Evolutionary conservation across 129 eudicot genomes (phyloP).

Genomic region (Saussurea involucrata): DNA sequence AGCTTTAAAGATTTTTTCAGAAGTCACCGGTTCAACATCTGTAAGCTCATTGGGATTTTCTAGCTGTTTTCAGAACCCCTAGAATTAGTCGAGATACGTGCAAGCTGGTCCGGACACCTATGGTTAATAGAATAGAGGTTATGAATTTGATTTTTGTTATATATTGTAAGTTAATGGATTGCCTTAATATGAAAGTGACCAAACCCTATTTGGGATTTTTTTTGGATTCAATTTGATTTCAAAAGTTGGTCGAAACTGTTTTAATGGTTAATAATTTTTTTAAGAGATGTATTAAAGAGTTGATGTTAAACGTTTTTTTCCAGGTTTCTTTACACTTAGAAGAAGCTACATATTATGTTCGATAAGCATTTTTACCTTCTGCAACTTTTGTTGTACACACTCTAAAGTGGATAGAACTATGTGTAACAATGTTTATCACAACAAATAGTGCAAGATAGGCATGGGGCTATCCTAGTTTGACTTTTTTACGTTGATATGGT

Average conservation of each 20-base stretch:
- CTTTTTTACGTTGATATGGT: neutral
- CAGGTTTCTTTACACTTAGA: neutral
- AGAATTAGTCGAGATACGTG: no score
- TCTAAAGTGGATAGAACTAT: neutral
- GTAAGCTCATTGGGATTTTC: no score
- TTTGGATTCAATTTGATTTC: neutral
- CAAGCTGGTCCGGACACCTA: no score
- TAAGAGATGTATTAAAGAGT: neutral
- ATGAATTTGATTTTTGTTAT: neutral
- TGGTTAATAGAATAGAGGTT: neutral
- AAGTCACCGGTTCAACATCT: no score
- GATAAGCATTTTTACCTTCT: neutral
- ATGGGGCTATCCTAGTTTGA: neutral
- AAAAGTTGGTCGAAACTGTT: neutral
- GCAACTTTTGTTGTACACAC: neutral
- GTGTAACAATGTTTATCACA: neutral
- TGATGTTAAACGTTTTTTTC: neutral
- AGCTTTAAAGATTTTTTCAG: no score
- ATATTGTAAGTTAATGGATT: constrained; percentile 14
- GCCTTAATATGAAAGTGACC: constrained; percentile 20
- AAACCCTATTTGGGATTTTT: neutral
- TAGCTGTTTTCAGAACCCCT: no score
- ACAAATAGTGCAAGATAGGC: neutral
- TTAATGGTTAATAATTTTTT: neutral
- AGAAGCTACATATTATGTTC: neutral